Conservation (phyloP, 352 stramenopile genomes). For the Pythium vanterpoolii region DNA sequence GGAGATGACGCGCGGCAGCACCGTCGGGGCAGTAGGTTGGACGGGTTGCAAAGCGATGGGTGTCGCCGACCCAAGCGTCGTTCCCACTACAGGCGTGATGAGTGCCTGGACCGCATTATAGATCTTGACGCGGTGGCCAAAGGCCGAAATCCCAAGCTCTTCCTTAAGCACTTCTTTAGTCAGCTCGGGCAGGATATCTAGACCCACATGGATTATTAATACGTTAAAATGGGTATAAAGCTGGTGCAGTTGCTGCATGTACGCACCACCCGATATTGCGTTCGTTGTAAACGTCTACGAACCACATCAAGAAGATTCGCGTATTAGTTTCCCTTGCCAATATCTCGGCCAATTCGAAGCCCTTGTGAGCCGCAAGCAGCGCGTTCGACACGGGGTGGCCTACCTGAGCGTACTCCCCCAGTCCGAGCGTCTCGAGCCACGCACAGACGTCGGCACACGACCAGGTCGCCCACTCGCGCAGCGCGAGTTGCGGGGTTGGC, state of each 20-base stretch:
- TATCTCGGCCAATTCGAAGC: neutral
- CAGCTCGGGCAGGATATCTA: conserved; percentile 58
- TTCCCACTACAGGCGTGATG: neutral
- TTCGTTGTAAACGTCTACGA: conserved; percentile 23
- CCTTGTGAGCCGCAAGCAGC: too few species aligned
- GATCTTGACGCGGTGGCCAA: conserved; percentile 60
- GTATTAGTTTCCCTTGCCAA: neutral
- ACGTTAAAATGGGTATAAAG: neutral
- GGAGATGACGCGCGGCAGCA: neutral
- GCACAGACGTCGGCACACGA: conserved; percentile 22
- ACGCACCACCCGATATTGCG: conserved; percentile 25
- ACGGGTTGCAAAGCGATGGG: neutral
- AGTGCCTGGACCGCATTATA: conserved; percentile 53
- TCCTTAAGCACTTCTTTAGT: conserved; percentile 61
- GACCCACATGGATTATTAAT: neutral
- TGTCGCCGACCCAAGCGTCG: neutral
- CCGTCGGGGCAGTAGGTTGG: neutral
- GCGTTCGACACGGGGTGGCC: neutral
- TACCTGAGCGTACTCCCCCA: conserved; percentile 18
- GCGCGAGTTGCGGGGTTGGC: neutral
- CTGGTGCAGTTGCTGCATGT: neutral
- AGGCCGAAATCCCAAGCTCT: conserved; percentile 57
- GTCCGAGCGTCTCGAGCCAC: conserved; percentile 26
- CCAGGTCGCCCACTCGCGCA: conserved; percentile 15
- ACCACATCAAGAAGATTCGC: neutral